phyloP scores from a whole-genome alignment of 73 alveolate genomes.

The Paramecium sonneborni region DNA sequence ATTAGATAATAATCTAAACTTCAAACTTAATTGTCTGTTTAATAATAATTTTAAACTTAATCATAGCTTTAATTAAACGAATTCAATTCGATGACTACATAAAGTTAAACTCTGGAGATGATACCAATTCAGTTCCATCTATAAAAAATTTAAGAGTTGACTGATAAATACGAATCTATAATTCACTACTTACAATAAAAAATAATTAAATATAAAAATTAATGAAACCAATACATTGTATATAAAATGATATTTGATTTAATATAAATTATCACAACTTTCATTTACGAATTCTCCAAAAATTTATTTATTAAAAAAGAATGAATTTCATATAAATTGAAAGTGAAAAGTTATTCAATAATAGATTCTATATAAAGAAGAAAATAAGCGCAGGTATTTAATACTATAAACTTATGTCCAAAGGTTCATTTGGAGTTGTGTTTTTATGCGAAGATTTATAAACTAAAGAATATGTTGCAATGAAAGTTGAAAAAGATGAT shows the following conservation, averaged over 20 bases:
- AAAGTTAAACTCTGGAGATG: not conserved
- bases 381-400: slow-evolving; percentile 22
- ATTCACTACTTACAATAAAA: not conserved
- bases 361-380: slow-evolving; percentile 44
- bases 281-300: not conserved
- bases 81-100: not conserved
- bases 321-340: not conserved
- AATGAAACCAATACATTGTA: not conserved
- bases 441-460: slow-evolving; percentile 59
- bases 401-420: not conserved
- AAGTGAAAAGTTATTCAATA: not conserved
- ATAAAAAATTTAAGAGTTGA: no score
- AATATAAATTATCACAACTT: not conserved
- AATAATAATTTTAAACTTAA: slow-evolving; percentile 6
- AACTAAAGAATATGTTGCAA: slow-evolving; percentile 63
- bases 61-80: not conserved
- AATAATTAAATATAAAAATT: slow-evolving; percentile 2
- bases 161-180: no score
- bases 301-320: not conserved
- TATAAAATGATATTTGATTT: no score
- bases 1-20: no score
- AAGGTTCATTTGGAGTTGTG: slow-evolving; percentile 50
- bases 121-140: not conserved
- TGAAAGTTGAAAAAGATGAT: slow-evolving; percentile 66
- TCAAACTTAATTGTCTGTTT: not conserved